phyloP scores from a whole-genome alignment of 2,329 filamentous ascomycete species.

The Hirsutella rhossiliensis region DNA sequence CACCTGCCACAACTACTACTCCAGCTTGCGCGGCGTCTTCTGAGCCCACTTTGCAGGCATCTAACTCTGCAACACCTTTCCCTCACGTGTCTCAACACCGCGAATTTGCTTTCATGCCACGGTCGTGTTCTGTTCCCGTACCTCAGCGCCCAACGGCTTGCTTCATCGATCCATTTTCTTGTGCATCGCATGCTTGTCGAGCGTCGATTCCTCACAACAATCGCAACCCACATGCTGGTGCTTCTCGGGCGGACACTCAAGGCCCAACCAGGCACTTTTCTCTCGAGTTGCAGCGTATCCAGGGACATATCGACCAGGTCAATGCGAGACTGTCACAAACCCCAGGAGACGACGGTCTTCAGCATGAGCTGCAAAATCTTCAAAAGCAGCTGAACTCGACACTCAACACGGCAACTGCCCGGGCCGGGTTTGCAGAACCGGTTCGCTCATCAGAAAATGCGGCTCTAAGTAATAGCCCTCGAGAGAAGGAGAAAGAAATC shows the following conservation, averaged over 20 bases:
- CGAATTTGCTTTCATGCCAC: too few species aligned
- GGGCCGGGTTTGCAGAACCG: neutral
- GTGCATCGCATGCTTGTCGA: neutral
- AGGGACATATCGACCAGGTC: slow-evolving; percentile 14
- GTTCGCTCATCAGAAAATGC: neutral
- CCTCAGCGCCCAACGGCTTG: neutral
- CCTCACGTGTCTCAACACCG: neutral
- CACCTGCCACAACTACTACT: too few species aligned
- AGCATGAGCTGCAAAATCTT: slow-evolving; percentile 11
- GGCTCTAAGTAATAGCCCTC: neutral
- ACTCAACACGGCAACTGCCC: slow-evolving; percentile 13
- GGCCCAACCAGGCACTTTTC: neutral
- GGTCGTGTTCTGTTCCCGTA: neutral
- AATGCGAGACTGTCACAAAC: slow-evolving; percentile 11
- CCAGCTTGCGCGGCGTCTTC: too few species aligned
- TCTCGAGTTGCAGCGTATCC: slow-evolving; percentile 12
- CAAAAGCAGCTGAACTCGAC: slow-evolving; percentile 17
- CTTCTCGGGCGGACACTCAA: neutral
- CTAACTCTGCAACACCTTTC: neutral
- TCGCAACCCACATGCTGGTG: neutral
- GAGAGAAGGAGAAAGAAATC: neutral
- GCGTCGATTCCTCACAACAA: neutral
- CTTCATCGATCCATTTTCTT: neutral
- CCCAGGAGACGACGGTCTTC: slow-evolving; percentile 11
- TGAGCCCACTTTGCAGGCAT: neutral